These are phyloP conservation scores for Pholiota molesta DNA, from an alignment of 768 basidiomycete species.

Conservation along the genomic window DNA sequence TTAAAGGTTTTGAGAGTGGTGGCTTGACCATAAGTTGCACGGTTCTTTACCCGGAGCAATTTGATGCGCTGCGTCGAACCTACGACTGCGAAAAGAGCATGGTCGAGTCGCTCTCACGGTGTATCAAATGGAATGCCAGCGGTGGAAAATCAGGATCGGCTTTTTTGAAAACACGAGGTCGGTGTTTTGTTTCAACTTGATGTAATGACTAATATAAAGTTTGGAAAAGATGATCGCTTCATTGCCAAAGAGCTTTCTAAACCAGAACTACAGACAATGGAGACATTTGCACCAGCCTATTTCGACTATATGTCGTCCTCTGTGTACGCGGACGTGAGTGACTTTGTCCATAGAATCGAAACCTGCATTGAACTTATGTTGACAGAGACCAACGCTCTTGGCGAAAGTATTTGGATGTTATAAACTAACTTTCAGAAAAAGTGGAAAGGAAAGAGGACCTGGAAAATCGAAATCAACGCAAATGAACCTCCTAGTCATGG, in stretches of 20 bases:
- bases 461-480: conserved; percentile 79
- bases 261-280: conserved; percentile 92
- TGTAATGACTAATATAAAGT: neutral
- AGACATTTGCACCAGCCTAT: conserved; percentile 95
- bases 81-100: conserved; percentile 96
- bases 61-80: conserved; percentile 88
- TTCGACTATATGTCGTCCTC: conserved; percentile 99
- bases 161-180: conserved; percentile 94
- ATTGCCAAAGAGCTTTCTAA: conserved; percentile 96
- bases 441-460: conserved; percentile 64
- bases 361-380: neutral
- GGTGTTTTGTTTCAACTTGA: conserved; percentile 17
- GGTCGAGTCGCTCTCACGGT: conserved; percentile 90
- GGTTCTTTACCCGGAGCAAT: conserved; percentile 95
- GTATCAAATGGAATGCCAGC: conserved; percentile 93
- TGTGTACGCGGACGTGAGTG: conserved; percentile 76
- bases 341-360: conserved; percentile 1
- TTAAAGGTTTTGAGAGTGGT: conserved; percentile 84
- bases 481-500: conserved; percentile 98
- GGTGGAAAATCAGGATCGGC: conserved; percentile 98
- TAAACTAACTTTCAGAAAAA: conserved; percentile 88
- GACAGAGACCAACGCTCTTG: conserved; percentile 86
- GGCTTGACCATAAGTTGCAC: conserved; percentile 91
- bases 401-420: conserved; percentile 98
- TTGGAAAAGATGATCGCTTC: conserved; percentile 83